A percentile compares a stretch with the other conserved stretches of the same genome.
These are phyloP conservation scores for Glarea lozoyensis DNA, from an alignment of 495 filamentous ascomycete species.

Conservation along the genomic window DNA sequence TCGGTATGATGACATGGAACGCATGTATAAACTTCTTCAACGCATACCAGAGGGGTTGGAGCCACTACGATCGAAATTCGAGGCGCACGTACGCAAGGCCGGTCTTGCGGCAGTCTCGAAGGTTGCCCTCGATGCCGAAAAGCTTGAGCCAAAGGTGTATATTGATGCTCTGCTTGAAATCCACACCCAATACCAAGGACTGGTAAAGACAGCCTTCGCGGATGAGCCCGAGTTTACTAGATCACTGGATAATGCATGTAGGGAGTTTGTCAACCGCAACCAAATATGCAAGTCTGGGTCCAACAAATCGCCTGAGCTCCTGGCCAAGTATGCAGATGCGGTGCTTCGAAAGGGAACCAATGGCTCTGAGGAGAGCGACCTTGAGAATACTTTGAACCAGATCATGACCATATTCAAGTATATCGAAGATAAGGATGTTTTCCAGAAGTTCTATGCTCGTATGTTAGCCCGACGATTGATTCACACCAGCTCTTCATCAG, in stretches of 20 bases:
- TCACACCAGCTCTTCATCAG: constrained; percentile 86
- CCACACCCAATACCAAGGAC: constrained; percentile 81
- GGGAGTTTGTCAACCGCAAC: constrained; percentile 96
- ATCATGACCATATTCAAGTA: constrained; percentile 99
- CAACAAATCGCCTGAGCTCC: constrained; percentile 84
- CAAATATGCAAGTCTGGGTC: constrained; percentile 87
- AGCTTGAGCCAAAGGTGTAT: constrained; percentile 91
- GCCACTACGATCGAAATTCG: constrained; percentile 79
- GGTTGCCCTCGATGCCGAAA: constrained; percentile 80
- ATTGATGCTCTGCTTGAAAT: constrained; percentile 92
- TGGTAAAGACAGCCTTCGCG: constrained; percentile 88
- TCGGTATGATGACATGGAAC: constrained; percentile 85
- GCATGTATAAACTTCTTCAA: constrained; percentile 90
- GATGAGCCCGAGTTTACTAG: constrained; percentile 96
- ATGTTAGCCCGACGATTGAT: constrained; percentile 94
- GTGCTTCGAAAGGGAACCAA: constrained; percentile 88
- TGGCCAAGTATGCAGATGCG: constrained; percentile 94
- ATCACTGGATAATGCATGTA: constrained; percentile 92
- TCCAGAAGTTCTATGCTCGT: constrained; percentile 98
- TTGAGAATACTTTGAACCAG: constrained; percentile 83
- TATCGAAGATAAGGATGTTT: constrained; percentile 99
- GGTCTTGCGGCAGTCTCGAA: constrained; percentile 85
- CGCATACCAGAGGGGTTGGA: constrained; percentile 90
- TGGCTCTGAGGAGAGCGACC: constrained; percentile 82
- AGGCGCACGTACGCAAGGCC: constrained; percentile 84